A percentile compares a stretch with the other conserved stretches of the same genome.
Evolutionary conservation across 306 rosid genomes (phyloP).

Genomic region (Lupinus albus): DNA sequence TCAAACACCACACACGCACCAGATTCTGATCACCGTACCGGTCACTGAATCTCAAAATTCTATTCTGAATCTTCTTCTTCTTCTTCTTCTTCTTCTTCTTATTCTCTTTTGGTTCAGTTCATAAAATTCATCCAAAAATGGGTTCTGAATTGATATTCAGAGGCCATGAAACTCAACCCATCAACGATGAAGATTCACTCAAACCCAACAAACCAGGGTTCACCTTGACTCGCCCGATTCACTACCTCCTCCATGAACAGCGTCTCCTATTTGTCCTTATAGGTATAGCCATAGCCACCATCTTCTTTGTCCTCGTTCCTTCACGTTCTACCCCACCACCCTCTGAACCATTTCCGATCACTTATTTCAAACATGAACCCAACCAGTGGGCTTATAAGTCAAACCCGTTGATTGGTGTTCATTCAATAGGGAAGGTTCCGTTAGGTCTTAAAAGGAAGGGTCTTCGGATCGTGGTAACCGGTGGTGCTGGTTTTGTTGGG

Average conservation of each 20-base stretch:
- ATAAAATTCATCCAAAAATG: not conserved
- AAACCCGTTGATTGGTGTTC: conserved; percentile 19
- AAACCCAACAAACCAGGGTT: conserved; percentile 79
- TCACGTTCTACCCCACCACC: conserved; percentile 50
- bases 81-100: not conserved
- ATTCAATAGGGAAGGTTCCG: conserved; percentile 78
- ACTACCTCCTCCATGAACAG: conserved; percentile 83
- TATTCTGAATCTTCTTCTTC: not conserved
- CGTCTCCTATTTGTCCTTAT: conserved; percentile 73
- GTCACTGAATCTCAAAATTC: no score
- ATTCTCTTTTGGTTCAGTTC: no score
- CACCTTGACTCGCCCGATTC: conserved; percentile 67
- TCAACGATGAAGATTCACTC: conserved; percentile 65
- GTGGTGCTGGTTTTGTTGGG: conserved; percentile 96
- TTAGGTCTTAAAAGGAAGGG: conserved; percentile 79
- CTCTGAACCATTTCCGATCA: conserved; percentile 47
- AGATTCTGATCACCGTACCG: conserved; percentile 6
- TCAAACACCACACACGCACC: conserved; percentile 3
- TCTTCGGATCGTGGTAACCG: conserved; percentile 90
- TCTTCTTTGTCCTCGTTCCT: conserved; percentile 58
- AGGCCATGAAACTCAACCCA: conserved; percentile 73
- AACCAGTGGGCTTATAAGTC: conserved; percentile 35
- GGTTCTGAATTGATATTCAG: conserved; percentile 75
- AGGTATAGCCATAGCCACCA: conserved; percentile 77
- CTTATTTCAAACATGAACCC: conserved; percentile 43